Evolutionary conservation across 2,329 filamentous ascomycete species (phyloP).

Genomic region (Curvularia verruculosa): DNA sequence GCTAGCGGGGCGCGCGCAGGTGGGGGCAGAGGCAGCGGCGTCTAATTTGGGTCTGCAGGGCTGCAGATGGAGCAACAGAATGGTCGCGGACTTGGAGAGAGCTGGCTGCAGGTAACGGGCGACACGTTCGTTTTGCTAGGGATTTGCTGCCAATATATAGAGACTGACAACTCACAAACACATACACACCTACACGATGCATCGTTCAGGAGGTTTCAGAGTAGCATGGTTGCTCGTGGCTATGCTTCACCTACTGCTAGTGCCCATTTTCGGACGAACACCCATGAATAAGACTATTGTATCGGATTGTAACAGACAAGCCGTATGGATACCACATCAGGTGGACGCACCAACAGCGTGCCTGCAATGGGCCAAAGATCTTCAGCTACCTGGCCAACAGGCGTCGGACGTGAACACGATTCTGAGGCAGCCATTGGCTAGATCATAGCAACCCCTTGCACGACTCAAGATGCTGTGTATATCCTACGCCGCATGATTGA

Average conservation of each 20-base stretch:
- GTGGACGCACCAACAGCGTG: background rate
- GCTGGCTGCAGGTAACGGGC: constrained; percentile 2
- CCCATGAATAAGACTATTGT: background rate
- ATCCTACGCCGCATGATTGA: background rate
- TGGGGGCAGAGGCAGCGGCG: constrained; percentile 28
- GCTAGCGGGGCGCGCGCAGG: constrained; percentile 37
- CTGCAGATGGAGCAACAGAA: constrained; percentile 9
- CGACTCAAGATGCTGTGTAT: background rate
- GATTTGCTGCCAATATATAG: constrained; percentile 4
- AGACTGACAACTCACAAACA: constrained; percentile 7
- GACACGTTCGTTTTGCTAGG: background rate
- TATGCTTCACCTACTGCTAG: constrained; percentile 34
- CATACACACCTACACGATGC: constrained; percentile 16
- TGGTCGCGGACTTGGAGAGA: background rate
- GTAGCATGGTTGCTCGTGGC: constrained; percentile 19
- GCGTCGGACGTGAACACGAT: background rate
- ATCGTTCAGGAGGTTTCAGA: constrained; percentile 30
- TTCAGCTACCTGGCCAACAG: background rate
- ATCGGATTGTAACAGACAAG: constrained; percentile 5
- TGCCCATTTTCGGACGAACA: constrained; percentile 20
- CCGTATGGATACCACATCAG: background rate
- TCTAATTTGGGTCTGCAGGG: constrained; percentile 27
- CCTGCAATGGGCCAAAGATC: background rate
- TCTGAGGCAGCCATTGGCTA: background rate
- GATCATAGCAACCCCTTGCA: background rate